A percentile compares a stretch with the other conserved stretches of the same genome.
Conservation (phyloP, 371 early-diverging fungal genomes). For the Sporodiniella umbellata region DNA sequence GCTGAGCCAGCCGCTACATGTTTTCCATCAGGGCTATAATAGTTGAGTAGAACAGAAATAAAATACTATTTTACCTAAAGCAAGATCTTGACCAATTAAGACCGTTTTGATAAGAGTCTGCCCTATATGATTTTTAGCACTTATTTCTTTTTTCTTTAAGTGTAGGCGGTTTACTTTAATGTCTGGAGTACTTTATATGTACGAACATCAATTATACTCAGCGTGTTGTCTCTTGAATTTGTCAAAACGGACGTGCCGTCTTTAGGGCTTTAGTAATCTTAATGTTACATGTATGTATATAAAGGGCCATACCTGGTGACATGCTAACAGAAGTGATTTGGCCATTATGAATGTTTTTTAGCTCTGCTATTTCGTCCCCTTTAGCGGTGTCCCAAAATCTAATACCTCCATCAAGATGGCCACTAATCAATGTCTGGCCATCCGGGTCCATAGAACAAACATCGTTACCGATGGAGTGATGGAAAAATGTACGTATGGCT, state of each 20-base stretch:
- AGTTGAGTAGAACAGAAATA: constrained; percentile 4
- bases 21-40: constrained; percentile 76
- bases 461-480: constrained; percentile 94
- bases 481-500: constrained; percentile 86
- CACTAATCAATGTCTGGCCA: constrained; percentile 83
- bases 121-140: constrained; percentile 35
- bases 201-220: constrained; percentile 79
- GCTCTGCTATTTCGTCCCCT: constrained; percentile 79
- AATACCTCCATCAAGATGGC: constrained; percentile 89
- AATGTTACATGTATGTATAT: not conserved
- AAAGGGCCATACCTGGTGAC: constrained; percentile 74
- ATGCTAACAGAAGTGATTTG: constrained; percentile 84
- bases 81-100: constrained; percentile 88
- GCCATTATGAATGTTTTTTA: constrained; percentile 79
- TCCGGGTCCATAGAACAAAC: constrained; percentile 79
- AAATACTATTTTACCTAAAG: constrained; percentile 54
- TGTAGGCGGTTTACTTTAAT: constrained; percentile 47
- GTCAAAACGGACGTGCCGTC: constrained; percentile 78
- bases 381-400: constrained; percentile 89
- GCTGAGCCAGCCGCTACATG: constrained; percentile 80
- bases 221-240: constrained; percentile 90
- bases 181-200: constrained; percentile 73
- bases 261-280: constrained; percentile 9
- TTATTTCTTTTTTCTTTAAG: too few relatives aligned
- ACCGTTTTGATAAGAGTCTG: constrained; percentile 75